These are phyloP conservation scores for Pseudocercospora fijiensis DNA, from an alignment of 2,329 filamentous ascomycete species.

Conservation along the genomic window DNA sequence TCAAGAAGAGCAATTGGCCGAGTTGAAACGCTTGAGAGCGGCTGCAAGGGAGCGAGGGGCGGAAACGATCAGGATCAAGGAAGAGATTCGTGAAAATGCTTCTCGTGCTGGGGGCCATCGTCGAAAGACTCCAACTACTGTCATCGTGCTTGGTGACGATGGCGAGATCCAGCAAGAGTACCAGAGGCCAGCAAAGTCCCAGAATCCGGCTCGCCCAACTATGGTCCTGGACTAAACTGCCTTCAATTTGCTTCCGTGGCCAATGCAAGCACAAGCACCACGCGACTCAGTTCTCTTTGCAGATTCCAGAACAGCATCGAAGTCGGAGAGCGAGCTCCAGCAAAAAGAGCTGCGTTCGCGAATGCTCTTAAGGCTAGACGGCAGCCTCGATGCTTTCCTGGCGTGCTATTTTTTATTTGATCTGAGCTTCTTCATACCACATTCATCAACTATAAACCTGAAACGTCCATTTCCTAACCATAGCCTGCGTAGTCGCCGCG, in stretches of 20 bases:
- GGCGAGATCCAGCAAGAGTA: background rate
- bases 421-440: too few relatives aligned
- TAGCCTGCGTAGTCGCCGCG: background rate
- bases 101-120: background rate
- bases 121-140: background rate
- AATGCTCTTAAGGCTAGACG: background rate
- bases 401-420: too few relatives aligned
- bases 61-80: background rate
- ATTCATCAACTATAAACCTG: background rate
- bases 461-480: constrained; percentile 2
- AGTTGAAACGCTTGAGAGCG: background rate
- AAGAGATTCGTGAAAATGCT: background rate
- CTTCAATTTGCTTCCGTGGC: too few relatives aligned
- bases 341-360: background rate
- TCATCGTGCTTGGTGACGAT: background rate
- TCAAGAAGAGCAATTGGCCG: background rate
- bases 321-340: background rate
- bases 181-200: background rate
- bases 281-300: too few relatives aligned
- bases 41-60: background rate
- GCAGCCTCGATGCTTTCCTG: too few relatives aligned
- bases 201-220: background rate
- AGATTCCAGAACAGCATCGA: too few relatives aligned
- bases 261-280: too few relatives aligned
- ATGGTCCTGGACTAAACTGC: background rate